A percentile compares a stretch with the other conserved stretches of the same genome.
Conservation (phyloP, 1,284 basidiomycete genomes). For the Quambalaria eucalypti region DNA sequence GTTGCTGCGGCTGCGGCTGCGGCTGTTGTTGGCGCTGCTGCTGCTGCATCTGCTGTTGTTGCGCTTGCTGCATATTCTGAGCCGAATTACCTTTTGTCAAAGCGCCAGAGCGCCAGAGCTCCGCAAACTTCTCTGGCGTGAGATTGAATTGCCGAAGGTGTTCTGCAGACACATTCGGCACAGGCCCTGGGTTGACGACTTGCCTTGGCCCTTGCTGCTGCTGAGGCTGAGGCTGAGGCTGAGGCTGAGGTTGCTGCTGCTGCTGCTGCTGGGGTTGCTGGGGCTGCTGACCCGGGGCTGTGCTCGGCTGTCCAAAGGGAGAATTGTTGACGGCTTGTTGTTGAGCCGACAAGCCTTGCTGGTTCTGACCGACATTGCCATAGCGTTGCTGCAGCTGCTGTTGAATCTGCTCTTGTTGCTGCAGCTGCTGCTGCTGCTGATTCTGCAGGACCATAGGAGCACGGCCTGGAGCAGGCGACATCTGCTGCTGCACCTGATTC, state of each 20-base stretch:
- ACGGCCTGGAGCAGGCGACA: no score
- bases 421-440: not conserved
- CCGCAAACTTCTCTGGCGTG: not conserved
- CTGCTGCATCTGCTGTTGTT: not conserved
- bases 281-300: no score
- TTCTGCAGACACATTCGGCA: not conserved
- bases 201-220: conserved; percentile 1
- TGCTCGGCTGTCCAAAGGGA: no score
- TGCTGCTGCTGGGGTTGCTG: not conserved
- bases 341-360: not conserved
- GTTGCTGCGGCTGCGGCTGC: not conserved
- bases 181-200: not conserved
- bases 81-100: not conserved
- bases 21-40: not conserved
- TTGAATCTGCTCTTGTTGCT: conserved; percentile 4
- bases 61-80: conserved; percentile 1
- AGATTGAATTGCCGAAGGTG: not conserved
- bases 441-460: no score
- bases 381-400: conserved; percentile 1
- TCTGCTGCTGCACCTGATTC: conserved; percentile 12
- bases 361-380: no score
- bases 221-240: conserved; percentile 4
- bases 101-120: not conserved
- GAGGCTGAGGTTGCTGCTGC: not conserved
- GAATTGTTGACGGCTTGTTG: no score